phyloP scores from a whole-genome alignment of 1,284 basidiomycete species.

The Sanguinoderma infundibulare region DNA sequence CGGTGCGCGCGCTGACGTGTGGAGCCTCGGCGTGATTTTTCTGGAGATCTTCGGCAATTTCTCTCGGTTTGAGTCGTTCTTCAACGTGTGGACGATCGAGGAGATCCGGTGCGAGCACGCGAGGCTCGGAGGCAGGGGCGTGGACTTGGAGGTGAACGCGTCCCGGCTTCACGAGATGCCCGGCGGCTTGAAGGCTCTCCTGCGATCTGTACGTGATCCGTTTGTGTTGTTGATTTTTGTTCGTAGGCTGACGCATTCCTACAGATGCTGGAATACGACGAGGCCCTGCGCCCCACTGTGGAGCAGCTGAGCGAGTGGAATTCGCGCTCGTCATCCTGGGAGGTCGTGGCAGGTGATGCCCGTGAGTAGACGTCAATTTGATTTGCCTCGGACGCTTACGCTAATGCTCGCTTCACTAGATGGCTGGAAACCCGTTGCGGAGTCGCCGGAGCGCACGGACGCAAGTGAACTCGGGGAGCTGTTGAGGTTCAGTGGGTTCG shows the following conservation, averaged over 20 bases:
- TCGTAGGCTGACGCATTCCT: background rate
- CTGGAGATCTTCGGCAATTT: constrained; percentile 22
- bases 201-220: background rate
- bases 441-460: background rate
- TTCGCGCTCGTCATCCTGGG: background rate
- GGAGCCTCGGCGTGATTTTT: constrained; percentile 28
- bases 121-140: background rate
- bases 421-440: background rate
- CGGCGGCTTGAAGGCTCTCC: constrained; percentile 1
- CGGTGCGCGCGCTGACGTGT: constrained; percentile 27
- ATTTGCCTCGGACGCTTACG: background rate
- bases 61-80: constrained; percentile 9
- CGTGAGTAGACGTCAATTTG: background rate
- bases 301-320: constrained; percentile 6
- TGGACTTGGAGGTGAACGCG: background rate
- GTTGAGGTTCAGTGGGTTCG: background rate
- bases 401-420: background rate
- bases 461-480: background rate
- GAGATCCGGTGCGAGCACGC: constrained; percentile 4
- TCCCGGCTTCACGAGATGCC: background rate
- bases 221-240: background rate
- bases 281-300: constrained; percentile 16
- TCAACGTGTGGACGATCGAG: background rate
- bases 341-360: background rate
- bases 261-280: constrained; percentile 26